These are phyloP conservation scores for Aspergillus sp. DNA, from an alignment of 2,329 filamentous ascomycete species.

Conservation along the genomic window DNA sequence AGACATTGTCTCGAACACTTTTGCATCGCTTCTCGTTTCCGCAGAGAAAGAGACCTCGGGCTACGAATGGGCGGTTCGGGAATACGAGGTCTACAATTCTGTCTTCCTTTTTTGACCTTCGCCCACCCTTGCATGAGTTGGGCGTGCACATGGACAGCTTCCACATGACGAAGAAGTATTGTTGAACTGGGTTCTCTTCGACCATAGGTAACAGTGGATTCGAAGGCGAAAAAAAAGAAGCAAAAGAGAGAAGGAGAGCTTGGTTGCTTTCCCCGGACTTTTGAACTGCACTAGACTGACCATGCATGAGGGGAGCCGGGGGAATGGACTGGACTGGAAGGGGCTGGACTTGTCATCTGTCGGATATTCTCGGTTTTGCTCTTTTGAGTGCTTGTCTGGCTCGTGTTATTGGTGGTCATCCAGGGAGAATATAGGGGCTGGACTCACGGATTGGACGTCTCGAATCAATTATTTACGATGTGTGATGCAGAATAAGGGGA, in stretches of 20 bases:
- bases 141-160: background rate
- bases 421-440: background rate
- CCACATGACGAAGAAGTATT: background rate
- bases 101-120: background rate
- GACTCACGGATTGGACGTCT: background rate
- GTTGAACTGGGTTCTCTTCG: background rate
- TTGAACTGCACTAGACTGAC: background rate
- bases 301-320: background rate
- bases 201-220: background rate
- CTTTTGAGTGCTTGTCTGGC: background rate
- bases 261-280: background rate
- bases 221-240: background rate
- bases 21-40: background rate
- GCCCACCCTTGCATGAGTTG: background rate
- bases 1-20: background rate
- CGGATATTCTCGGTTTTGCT: no score
- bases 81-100: slow-evolving; percentile 30
- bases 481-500: background rate
- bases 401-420: background rate
- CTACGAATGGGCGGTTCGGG: slow-evolving; percentile 5
- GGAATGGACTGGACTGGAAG: no score
- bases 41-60: background rate
- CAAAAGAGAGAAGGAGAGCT: background rate
- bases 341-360: background rate
- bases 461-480: background rate